Evolutionary conservation across 306 rosid genomes (phyloP).

Genomic region (Dryas drummondii): DNA sequence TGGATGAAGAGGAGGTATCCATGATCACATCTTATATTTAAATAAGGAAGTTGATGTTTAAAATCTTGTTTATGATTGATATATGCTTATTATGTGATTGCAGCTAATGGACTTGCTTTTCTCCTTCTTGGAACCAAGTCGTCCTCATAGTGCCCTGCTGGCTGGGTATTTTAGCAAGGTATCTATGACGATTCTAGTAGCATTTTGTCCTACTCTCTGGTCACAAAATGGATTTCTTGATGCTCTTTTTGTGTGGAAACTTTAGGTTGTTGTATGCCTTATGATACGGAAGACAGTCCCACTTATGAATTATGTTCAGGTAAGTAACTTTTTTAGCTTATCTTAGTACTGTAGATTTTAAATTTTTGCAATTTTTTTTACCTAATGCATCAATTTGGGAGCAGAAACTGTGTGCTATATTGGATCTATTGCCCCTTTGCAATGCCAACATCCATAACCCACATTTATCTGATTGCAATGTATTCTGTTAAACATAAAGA

Average conservation of each 20-base stretch:
- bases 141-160: constrained; percentile 68
- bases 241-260: constrained; percentile 18
- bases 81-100: constrained; percentile 24
- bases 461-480: background rate
- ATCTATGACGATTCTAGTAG: background rate
- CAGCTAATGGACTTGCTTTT: constrained; percentile 95
- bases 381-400: background rate
- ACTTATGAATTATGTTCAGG: constrained; percentile 97
- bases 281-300: constrained; percentile 92
- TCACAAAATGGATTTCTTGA: background rate
- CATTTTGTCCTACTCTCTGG: background rate
- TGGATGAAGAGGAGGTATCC: constrained; percentile 94
- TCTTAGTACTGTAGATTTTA: constrained; percentile 10
- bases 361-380: background rate
- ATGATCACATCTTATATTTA: constrained; percentile 9
- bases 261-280: constrained; percentile 88
- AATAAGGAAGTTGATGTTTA: constrained; percentile 11
- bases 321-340: constrained; percentile 33
- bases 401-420: background rate
- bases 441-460: background rate
- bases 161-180: constrained; percentile 99
- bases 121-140: constrained; percentile 90
- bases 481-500: background rate
- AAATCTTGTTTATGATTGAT: constrained; percentile 19
- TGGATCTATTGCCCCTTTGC: background rate